phyloP scores from a whole-genome alignment of 805 yeast genomes.

The Ogataea zsoltii region DNA sequence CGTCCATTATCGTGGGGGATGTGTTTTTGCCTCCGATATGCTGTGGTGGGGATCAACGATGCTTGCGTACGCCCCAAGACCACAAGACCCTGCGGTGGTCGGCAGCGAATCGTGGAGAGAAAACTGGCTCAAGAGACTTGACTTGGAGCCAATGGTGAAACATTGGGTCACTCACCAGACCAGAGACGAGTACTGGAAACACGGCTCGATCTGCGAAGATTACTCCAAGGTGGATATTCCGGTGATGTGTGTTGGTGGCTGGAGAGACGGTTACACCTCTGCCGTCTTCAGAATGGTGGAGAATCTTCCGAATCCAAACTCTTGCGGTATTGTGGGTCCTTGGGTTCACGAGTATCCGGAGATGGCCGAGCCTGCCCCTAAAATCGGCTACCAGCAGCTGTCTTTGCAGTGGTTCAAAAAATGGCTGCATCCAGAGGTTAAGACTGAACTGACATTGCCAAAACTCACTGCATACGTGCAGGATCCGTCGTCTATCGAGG shows the following conservation, averaged over 20 bases:
- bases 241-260: constrained; percentile 46
- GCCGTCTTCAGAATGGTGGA: constrained; percentile 46
- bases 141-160: constrained; percentile 40
- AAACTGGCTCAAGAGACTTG: constrained; percentile 42
- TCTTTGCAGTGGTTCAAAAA: constrained; percentile 43
- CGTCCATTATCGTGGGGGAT: constrained; percentile 51
- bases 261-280: constrained; percentile 49
- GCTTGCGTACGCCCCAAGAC: constrained; percentile 45
- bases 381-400: constrained; percentile 44
- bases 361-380: constrained; percentile 47
- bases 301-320: constrained; percentile 41
- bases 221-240: constrained; percentile 42
- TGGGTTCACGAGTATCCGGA: constrained; percentile 54
- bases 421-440: constrained; percentile 34
- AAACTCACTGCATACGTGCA: constrained; percentile 43
- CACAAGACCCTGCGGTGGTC: constrained; percentile 45
- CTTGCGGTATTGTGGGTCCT: constrained; percentile 43
- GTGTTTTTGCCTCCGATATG: constrained; percentile 46
- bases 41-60: constrained; percentile 53
- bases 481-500: constrained; percentile 41
- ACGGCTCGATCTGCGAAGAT: constrained; percentile 46
- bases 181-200: constrained; percentile 49
- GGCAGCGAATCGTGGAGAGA: constrained; percentile 39
- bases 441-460: constrained; percentile 33
- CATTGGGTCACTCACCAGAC: constrained; percentile 46